A percentile compares a stretch with the other conserved stretches of the same genome.
phyloP scores from a whole-genome alignment of 306 rosid genomes.

The Casuarina cunninghamiana region DNA sequence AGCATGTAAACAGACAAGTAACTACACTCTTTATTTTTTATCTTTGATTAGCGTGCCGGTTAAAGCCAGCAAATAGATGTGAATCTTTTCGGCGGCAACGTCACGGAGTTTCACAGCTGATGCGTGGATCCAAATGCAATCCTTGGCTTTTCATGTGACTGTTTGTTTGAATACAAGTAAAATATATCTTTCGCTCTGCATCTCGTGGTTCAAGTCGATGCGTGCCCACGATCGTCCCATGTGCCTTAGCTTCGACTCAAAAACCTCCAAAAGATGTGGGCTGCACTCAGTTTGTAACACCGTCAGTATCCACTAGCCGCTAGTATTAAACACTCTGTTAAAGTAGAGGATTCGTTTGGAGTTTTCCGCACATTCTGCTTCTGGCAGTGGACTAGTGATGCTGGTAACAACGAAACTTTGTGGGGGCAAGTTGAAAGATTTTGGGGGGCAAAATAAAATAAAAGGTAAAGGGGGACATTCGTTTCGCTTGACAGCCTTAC shows the following conservation, averaged over 20 bases:
- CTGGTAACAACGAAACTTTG: too few relatives aligned
- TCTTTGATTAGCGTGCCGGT: background rate
- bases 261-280: background rate
- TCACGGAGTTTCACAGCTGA: background rate
- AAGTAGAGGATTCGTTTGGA: background rate
- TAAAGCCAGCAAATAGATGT: background rate
- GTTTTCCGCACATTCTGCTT: background rate
- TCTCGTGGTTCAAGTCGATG: background rate
- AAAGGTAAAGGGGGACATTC: too few relatives aligned
- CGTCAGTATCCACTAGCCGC: background rate
- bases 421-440: too few relatives aligned
- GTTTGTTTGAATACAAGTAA: background rate
- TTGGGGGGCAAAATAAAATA: too few relatives aligned
- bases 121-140: background rate
- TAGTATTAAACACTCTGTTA: background rate
- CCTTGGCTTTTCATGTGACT: background rate
- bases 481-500: too few relatives aligned
- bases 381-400: background rate
- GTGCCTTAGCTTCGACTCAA: background rate
- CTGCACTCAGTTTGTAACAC: background rate
- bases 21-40: background rate
- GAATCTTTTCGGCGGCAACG: background rate
- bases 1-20: background rate
- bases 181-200: background rate
- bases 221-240: background rate